Conservation (phyloP, 2,329 filamentous ascomycete genomes). For the Ascochyta fabae region DNA sequence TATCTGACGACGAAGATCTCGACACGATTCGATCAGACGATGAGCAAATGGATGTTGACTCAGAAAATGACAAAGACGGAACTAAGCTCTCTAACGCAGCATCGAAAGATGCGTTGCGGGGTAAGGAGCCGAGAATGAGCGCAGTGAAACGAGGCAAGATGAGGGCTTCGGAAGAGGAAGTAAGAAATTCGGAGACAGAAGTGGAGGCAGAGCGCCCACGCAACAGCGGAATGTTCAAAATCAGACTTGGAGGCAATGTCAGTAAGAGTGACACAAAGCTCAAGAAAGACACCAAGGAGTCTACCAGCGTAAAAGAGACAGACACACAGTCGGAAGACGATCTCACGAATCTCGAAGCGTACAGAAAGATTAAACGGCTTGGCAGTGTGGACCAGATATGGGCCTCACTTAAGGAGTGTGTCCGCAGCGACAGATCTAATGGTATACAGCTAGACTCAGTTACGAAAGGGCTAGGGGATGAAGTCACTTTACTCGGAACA, state of each 20-base stretch:
- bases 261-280: neutral
- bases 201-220: neutral
- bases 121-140: neutral
- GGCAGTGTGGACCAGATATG: neutral
- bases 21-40: constrained; percentile 15
- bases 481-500: neutral
- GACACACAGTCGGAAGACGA: neutral
- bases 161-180: neutral
- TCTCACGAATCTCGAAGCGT: neutral
- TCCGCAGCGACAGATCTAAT: neutral
- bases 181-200: neutral
- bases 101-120: neutral
- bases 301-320: neutral
- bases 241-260: neutral
- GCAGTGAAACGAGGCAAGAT: neutral
- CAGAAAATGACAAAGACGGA: neutral
- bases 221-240: neutral
- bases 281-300: neutral
- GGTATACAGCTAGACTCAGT: neutral
- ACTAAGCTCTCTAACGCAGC: too few relatives aligned
- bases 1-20: neutral
- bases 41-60: neutral
- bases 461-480: neutral
- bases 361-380: neutral
- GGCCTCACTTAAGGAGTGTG: neutral